phyloP scores from a whole-genome alignment of 192 early-diverging fungal genomes.

The Coemansia sp. region DNA sequence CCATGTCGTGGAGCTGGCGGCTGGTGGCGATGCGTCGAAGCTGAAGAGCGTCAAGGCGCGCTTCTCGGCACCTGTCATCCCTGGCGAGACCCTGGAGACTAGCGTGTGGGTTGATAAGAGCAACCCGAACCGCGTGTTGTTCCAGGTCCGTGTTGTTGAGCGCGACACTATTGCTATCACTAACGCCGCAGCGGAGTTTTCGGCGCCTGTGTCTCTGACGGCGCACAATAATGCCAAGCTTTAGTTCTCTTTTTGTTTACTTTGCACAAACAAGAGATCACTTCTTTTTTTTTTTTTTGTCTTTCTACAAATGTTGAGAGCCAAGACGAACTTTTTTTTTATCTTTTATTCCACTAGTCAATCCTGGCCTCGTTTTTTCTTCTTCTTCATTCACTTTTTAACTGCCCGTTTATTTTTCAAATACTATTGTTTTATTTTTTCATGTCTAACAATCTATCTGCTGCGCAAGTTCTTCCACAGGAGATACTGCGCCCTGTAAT shows the following conservation, averaged over 20 bases:
- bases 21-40: constrained; percentile 65
- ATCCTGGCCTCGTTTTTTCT: neutral
- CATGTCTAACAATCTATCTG: neutral
- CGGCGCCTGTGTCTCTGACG: constrained; percentile 21
- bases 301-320: neutral
- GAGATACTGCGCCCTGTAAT: neutral
- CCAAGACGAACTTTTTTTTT: too few relatives aligned
- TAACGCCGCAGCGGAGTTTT: constrained; percentile 88
- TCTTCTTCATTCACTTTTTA: neutral
- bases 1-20: constrained; percentile 80
- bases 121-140: constrained; percentile 85
- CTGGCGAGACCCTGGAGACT: constrained; percentile 97
- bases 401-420: neutral
- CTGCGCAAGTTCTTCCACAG: neutral
- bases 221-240: constrained; percentile 25
- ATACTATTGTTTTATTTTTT: neutral
- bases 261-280: neutral
- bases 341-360: neutral
- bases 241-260: constrained; percentile 1
- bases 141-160: constrained; percentile 94
- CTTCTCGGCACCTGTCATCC: constrained; percentile 86
- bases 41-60: constrained; percentile 87
- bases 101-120: constrained; percentile 83
- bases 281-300: neutral
- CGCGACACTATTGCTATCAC: constrained; percentile 87